Base-by-base conservation (phyloP, 495 filamentous ascomycete species). In the Amphirosellinia nigrospora region DNA sequence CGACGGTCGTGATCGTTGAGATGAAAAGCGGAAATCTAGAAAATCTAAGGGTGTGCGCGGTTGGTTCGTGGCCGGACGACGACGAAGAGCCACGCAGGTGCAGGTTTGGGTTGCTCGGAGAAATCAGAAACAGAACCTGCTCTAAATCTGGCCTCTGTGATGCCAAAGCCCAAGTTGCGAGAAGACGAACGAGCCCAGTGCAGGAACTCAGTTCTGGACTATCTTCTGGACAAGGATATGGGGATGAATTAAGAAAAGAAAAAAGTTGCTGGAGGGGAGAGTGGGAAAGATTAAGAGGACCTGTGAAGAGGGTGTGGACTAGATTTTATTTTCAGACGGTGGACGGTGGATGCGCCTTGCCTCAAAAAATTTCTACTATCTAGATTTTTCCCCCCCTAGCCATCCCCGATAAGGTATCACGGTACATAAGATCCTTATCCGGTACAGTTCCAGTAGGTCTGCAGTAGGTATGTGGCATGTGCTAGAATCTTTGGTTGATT, bases 151-250 rank as follows among this genome's bases (percentile, higher is more conserved):
- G 50, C 50, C 26, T 53, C 30, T 30, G 26, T 23, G 21, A 21
- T 3, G 34, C 23, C 11, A 30, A 50, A 48, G 43, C 21, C 64
- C 69, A 73, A 9, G 39, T 41, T 28, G 39, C 53, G 21, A 62
- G 59, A 72, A 74, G 69, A 74, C 46, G 41, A 70, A 71, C 16
- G 52, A 66, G 45, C 73, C 62, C 67, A 74, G 73, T 71, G 65
- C 63, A 74, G 70, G 58, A 55, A 56, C 73, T 77, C 75, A 74
- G 73, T 38, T 65, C 63, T 64, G 46, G 48, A 36, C 75, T 68
- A 65, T 71, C 73, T 70, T 74, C 73, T 66, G 60, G 21, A 58
- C 66, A 70, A 75, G 67, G 60, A 69, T 56, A 56, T 8, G 26
- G 53, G 66, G 73, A 55, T n/a, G 64, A 43, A 68, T 59, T 68